Percentiles rank a stretch among this genome's conserved stretches.
These are phyloP conservation scores for Dactylellina sp. DNA, from an alignment of 2,329 filamentous ascomycete species.

Conservation along the genomic window DNA sequence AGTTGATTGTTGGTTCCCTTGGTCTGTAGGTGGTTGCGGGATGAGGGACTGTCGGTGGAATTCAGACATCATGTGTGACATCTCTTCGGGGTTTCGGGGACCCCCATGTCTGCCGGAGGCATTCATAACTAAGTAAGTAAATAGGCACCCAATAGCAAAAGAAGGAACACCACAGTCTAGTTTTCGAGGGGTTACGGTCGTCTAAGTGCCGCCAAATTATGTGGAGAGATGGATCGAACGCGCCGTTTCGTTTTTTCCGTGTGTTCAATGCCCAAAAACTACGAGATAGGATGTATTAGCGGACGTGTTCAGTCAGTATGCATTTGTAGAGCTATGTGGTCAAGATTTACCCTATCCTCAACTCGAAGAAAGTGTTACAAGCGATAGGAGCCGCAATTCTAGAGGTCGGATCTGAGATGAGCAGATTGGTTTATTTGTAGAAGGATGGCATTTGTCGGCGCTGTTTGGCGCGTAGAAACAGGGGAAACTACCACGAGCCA, in stretches of 20 bases:
- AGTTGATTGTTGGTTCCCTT: constrained; percentile 41
- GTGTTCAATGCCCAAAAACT: no score
- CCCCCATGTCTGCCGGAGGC: constrained; percentile 12
- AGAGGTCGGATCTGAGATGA: no score
- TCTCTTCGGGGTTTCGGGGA: constrained; percentile 48
- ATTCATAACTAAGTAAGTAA: constrained; percentile 10
- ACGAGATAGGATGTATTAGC: no score
- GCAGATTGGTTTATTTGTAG: no score
- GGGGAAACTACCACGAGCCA: constrained; percentile 5
- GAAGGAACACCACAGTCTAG: background rate
- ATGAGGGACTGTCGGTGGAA: constrained; percentile 51
- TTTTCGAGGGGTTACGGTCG: background rate
- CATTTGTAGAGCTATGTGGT: no score
- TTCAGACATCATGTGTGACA: constrained; percentile 52
- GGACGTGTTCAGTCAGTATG: no score
- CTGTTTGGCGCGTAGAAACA: constrained; percentile 7
- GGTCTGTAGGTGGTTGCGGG: constrained; percentile 36
- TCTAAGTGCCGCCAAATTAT: background rate
- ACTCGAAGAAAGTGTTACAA: no score
- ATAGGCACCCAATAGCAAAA: background rate
- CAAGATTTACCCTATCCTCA: no score
- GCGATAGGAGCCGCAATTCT: no score
- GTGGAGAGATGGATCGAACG: background rate
- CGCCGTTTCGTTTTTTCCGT: no score
- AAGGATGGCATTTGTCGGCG: constrained; percentile 1